These are phyloP conservation scores for Pseudomonodictys pantanalensis DNA, from an alignment of 495 filamentous ascomycete species.

Conservation along the genomic window DNA sequence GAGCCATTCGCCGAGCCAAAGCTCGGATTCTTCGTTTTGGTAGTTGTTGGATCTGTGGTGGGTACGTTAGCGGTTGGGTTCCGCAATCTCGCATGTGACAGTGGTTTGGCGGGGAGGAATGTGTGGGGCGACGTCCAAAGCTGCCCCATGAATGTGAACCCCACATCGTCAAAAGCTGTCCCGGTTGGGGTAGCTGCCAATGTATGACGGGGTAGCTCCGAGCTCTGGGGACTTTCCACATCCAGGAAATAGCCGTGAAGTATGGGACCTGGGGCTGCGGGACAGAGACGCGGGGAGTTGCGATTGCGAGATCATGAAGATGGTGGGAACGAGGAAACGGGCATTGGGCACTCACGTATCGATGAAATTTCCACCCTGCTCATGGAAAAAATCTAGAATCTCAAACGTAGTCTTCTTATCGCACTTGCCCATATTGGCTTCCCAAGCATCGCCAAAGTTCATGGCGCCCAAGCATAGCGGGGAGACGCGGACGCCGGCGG, in stretches of 20 bases:
- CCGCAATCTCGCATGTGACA: background rate
- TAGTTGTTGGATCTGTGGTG: slow-evolving; percentile 45
- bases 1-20: slow-evolving; percentile 78
- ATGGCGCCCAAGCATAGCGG: slow-evolving; percentile 62
- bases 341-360: slow-evolving; percentile 64
- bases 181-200: no score
- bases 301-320: no score
- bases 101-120: background rate
- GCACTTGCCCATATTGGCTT: slow-evolving; percentile 47
- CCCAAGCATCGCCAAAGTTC: slow-evolving; percentile 58
- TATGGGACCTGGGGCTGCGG: no score
- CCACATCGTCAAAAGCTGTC: background rate
- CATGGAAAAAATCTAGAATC: slow-evolving; percentile 62
- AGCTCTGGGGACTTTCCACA: no score
- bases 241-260: no score
- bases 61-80: background rate
- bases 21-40: slow-evolving; percentile 66
- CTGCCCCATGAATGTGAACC: no score
- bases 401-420: slow-evolving; percentile 56
- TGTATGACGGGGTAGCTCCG: no score
- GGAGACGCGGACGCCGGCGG: slow-evolving; percentile 58
- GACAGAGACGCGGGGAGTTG: no score
- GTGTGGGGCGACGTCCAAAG: background rate
- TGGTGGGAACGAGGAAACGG: no score
- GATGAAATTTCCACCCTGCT: slow-evolving; percentile 73